Conservation (phyloP, 306 rosid species). For the Ceratonia siliqua region DNA sequence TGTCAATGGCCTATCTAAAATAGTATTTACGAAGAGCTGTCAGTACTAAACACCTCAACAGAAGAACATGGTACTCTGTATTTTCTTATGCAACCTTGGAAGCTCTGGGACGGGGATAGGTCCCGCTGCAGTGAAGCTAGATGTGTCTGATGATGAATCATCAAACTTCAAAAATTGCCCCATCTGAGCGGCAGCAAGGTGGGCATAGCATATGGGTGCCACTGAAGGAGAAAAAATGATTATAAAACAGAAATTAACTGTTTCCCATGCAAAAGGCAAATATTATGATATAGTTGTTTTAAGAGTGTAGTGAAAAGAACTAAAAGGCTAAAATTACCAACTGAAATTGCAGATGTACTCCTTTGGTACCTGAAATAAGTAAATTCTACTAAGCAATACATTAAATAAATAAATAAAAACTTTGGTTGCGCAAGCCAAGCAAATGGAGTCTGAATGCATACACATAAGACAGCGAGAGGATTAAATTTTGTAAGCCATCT, state of each 20-base stretch:
- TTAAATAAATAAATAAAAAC: neutral
- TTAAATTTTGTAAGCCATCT: conserved; percentile 75
- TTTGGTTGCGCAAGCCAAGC: conserved; percentile 1
- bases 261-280: conserved; percentile 3
- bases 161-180: conserved; percentile 69
- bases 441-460: conserved; percentile 45
- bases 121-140: conserved; percentile 33
- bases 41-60: conserved; percentile 50
- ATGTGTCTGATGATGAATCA: conserved; percentile 56
- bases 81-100: conserved; percentile 60
- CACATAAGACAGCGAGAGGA: conserved; percentile 79
- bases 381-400: neutral
- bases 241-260: conserved; percentile 3
- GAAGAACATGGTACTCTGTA: conserved; percentile 73
- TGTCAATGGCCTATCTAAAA: conserved; percentile 16
- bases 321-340: conserved; percentile 50
- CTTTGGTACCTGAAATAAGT: conserved; percentile 77
- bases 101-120: conserved; percentile 60
- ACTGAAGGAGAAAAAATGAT: conserved; percentile 44
- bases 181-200: conserved; percentile 83
- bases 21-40: conserved; percentile 30
- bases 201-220: conserved; percentile 89
- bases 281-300: neutral
- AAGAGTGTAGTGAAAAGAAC: neutral
- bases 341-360: conserved; percentile 74